Base-by-base conservation (phyloP, 768 basidiomycete species). In the Serpula lacrymans region DNA sequence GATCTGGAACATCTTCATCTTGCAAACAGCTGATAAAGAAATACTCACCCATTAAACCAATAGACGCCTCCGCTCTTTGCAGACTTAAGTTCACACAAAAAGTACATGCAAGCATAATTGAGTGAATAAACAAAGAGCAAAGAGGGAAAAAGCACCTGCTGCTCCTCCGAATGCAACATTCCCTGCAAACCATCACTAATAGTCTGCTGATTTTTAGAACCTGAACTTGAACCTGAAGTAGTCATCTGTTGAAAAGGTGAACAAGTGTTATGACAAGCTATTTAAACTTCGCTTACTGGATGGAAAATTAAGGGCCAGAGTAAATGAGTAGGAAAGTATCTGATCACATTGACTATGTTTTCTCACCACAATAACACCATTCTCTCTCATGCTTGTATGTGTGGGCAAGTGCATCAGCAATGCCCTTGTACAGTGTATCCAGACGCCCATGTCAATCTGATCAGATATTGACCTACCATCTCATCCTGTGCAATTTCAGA, bases 241-340 rank as follows among this genome's bases (percentile, higher is more conserved):
- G 59, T 94, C 91, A 90, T 94, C 88, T 88, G 62, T 21, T 29
- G 47, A 34, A 41, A 17, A 23, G 24, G 6, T 56, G 55, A 34
- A 12, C 25, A 3, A 18, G 10, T 37, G 26, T 45, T 48, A 40
- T 48, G 51, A n/a, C 1, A 1, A 17, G 17, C 12, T 10, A n/a
- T n/a, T n/a, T 14, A 45, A 35, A 53, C n/a, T n/a, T n/a, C 29
- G 81, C 92, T 55, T 55, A 96, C 89, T 98, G 87, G 97, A 98
- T 65, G 95, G 95, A 60, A 99, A 98, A 88, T 99, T 99, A 57
- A 98, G 72, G 29, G 96, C 96, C 69, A n/a, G n/a, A n/a, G n/a
- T n/a, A n/a, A n/a, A n/a, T 99, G 95, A 43, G 96, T 99, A 38
- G 96, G 96, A 92, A 99, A 99, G 88, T 99, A 99, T 66, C 96